A percentile compares a stretch with the other conserved stretches of the same genome.
phyloP scores from a whole-genome alignment of 306 rosid species.

The Urtica urens region DNA sequence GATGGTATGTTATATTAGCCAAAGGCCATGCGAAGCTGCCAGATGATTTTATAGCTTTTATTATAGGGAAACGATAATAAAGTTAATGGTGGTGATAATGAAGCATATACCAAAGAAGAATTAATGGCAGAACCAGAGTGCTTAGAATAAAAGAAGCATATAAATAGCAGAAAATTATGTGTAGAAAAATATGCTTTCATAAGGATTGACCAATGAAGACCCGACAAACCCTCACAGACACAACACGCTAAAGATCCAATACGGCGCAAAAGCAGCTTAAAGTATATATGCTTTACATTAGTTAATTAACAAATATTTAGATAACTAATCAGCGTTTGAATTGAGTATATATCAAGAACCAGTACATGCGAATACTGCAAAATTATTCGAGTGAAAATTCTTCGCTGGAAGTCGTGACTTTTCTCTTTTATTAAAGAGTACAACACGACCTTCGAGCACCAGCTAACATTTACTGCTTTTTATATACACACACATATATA shows the following conservation, averaged over 20 bases:
- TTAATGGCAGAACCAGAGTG: constrained; percentile 28
- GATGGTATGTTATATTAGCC: too few species aligned
- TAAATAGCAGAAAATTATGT: constrained; percentile 10
- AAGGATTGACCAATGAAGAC: constrained; percentile 27
- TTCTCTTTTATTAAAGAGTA: constrained; percentile 3
- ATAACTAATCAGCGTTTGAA: constrained; percentile 16
- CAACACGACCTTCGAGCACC: not conserved
- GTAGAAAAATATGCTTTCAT: constrained; percentile 6
- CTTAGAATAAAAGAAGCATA: constrained; percentile 18
- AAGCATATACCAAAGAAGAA: constrained; percentile 20
- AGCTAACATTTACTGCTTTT: not conserved
- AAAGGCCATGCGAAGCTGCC: constrained; percentile 6
- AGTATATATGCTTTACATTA: constrained; percentile 65
- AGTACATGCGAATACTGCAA: constrained; percentile 2
- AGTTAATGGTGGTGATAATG: constrained; percentile 16
- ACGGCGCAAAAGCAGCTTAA: constrained; percentile 58
- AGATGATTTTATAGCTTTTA: too few species aligned
- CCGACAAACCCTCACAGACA: constrained; percentile 23
- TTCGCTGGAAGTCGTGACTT: constrained; percentile 27
- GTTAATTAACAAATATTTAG: constrained; percentile 25
- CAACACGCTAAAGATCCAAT: constrained; percentile 34
- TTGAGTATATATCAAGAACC: constrained; percentile 19
- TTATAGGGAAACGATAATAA: too few species aligned
- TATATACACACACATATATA: not conserved
- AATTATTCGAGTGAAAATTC: constrained; percentile 10